Percentiles rank a stretch among this genome's conserved stretches.
Evolutionary conservation across 2,329 filamentous ascomycete species (phyloP).

Genomic region (Truncatella angustata): DNA sequence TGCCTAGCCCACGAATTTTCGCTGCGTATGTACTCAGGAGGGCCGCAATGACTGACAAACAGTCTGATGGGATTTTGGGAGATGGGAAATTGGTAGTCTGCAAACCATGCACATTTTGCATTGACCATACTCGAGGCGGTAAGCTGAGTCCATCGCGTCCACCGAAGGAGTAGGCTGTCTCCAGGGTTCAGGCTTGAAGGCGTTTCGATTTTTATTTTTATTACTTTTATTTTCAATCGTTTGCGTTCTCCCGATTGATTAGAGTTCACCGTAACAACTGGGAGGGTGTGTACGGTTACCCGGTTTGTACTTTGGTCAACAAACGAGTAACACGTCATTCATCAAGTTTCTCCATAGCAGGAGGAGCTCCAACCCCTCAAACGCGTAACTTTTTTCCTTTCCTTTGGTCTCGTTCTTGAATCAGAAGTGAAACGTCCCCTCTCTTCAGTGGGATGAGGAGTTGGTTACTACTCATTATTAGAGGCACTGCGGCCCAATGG

Average conservation of each 20-base stretch:
- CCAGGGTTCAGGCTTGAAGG: neutral
- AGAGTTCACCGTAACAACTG: neutral
- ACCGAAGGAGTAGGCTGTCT: neutral
- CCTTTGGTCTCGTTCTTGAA: neutral
- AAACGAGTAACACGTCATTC: no score
- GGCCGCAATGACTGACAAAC: no score
- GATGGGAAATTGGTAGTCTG: no score
- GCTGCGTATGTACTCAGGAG: no score
- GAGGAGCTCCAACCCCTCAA: no score
- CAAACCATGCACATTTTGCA: no score
- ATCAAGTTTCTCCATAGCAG: no score
- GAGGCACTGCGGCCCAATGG: conserved; percentile 1
- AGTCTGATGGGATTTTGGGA: no score
- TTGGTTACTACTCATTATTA: neutral
- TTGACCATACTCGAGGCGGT: neutral
- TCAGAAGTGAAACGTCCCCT: conserved; percentile 3
- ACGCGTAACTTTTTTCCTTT: neutral
- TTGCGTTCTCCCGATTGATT: neutral
- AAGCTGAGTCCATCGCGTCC: neutral
- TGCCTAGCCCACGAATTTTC: no score
- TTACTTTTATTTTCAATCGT: no score
- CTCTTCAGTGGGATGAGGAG: no score
- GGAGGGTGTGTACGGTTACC: neutral
- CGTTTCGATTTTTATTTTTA: neutral
- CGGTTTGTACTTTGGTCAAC: neutral